Evolutionary conservation across 2,329 filamentous ascomycete species (phyloP).

Genomic region (Curvularia eragrostidis): DNA sequence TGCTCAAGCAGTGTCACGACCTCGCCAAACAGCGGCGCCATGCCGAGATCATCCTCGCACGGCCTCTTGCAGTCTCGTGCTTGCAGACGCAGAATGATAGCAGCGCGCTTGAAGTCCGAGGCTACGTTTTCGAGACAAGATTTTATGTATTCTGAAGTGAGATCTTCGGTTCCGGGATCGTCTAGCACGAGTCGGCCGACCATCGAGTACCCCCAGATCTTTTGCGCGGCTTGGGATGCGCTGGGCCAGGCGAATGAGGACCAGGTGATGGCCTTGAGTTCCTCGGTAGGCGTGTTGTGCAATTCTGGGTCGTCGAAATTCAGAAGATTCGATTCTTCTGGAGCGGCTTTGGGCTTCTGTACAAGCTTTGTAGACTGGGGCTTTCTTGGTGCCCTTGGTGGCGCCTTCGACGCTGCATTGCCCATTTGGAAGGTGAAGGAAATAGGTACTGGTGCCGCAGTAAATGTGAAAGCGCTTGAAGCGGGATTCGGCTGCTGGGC

Average conservation of each 20-base stretch:
- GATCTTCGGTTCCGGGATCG: not conserved
- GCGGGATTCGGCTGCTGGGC: not conserved
- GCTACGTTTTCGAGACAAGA: not conserved
- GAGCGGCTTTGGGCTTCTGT: not conserved
- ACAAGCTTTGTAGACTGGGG: not conserved
- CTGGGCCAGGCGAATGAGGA: slow-evolving; percentile 8
- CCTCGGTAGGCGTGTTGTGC: not conserved
- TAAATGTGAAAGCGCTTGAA: not conserved
- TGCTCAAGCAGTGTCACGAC: not conserved
- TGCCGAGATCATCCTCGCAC: not conserved
- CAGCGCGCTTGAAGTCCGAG: not conserved
- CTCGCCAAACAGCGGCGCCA: slow-evolving; percentile 8
- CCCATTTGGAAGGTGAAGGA: not conserved
- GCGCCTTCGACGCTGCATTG: not conserved
- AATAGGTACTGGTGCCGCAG: not conserved
- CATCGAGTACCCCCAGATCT: slow-evolving; percentile 1
- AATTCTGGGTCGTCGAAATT: slow-evolving; percentile 5
- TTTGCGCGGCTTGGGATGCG: not conserved
- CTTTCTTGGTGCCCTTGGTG: not conserved
- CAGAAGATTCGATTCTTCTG: not conserved
- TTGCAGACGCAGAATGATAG: slow-evolving; percentile 6
- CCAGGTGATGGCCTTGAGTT: slow-evolving; percentile 4
- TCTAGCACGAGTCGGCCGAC: not conserved
- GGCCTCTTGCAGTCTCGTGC: not conserved
- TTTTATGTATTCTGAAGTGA: not conserved